These are phyloP conservation scores for Exophiala viscosa DNA, from an alignment of 2,329 filamentous ascomycete genomes.

Conservation along the genomic window DNA sequence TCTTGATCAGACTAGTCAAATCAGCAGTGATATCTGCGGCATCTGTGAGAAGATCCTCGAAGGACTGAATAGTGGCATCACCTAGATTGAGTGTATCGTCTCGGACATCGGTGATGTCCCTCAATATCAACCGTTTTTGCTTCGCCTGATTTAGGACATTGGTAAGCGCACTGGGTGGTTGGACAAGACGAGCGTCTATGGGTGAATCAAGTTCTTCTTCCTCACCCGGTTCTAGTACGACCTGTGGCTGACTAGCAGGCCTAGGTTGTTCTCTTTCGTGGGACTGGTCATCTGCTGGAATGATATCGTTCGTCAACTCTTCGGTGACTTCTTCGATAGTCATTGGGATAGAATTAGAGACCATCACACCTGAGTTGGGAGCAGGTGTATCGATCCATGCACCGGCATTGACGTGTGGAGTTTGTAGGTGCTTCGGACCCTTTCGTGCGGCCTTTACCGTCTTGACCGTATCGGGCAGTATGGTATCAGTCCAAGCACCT, in stretches of 20 bases:
- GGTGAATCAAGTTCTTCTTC: conserved; percentile 24
- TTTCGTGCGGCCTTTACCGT: conserved; percentile 15
- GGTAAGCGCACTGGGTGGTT: conserved; percentile 42
- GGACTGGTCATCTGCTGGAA: not conserved
- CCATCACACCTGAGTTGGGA: conserved; percentile 6
- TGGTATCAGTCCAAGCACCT: conserved; percentile 47
- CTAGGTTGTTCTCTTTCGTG: not conserved
- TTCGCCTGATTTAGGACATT: conserved; percentile 41
- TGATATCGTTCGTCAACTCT: conserved; percentile 18
- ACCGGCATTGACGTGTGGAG: conserved; percentile 29
- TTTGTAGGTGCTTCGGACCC: conserved; percentile 22
- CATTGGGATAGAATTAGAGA: conserved; percentile 15
- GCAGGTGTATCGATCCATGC: conserved; percentile 29
- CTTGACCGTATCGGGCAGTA: conserved; percentile 37
- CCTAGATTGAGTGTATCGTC: conserved; percentile 37
- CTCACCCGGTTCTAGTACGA: conserved; percentile 1
- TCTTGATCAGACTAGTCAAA: conserved; percentile 25
- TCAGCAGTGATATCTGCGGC: conserved; percentile 26
- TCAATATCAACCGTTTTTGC: conserved; percentile 23
- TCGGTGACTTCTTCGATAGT: conserved; percentile 28
- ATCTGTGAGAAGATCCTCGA: conserved; percentile 38
- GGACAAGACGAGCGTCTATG: conserved; percentile 35
- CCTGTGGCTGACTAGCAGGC: not conserved
- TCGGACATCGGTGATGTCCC: conserved; percentile 11
- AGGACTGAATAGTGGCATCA: conserved; percentile 45